Percentiles rank a stretch among this genome's conserved stretches.
Conservation (phyloP, 2,329 filamentous ascomycete genomes). For the Dothistroma septosporum region DNA sequence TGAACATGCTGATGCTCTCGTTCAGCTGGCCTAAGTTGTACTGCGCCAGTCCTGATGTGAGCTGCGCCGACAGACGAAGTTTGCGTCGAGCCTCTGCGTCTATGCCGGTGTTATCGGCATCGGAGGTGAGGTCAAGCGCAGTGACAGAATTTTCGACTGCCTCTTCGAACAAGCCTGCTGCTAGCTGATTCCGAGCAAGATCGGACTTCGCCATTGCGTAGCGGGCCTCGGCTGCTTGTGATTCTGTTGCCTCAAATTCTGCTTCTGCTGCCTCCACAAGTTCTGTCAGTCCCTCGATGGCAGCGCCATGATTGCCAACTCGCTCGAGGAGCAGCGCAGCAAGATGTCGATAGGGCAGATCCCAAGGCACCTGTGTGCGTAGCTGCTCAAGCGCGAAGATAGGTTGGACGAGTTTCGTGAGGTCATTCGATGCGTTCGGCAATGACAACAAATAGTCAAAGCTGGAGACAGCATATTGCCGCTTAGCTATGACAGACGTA, state of each 20-base stretch:
- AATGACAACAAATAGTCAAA: conserved; percentile 75
- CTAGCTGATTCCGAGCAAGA: conserved; percentile 77
- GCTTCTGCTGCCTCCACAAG: conserved; percentile 70
- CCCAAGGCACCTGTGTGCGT: conserved; percentile 63
- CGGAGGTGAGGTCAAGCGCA: conserved; percentile 71
- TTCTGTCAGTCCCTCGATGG: conserved; percentile 60
- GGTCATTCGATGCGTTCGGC: conserved; percentile 48
- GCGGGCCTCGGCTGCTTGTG: conserved; percentile 63
- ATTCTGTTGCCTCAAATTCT: conserved; percentile 81
- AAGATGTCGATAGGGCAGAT: conserved; percentile 72
- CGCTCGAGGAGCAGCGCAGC: conserved; percentile 78
- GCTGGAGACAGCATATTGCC: conserved; percentile 72
- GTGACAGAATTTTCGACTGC: conserved; percentile 78
- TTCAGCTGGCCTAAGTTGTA: conserved; percentile 66
- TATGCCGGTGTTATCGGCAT: conserved; percentile 61
- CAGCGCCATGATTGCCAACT: conserved; percentile 61
- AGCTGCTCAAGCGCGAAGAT: conserved; percentile 86
- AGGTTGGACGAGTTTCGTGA: conserved; percentile 69
- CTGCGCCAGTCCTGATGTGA: conserved; percentile 78
- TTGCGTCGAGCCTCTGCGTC: conserved; percentile 62
- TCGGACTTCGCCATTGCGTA: conserved; percentile 85
- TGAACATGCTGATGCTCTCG: conserved; percentile 73
- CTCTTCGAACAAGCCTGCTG: conserved; percentile 58
- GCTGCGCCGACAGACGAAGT: conserved; percentile 74
- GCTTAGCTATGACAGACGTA: conserved; percentile 66